phyloP scores from a whole-genome alignment of 495 filamentous ascomycete genomes.

The Astrocystis sublimbata region DNA sequence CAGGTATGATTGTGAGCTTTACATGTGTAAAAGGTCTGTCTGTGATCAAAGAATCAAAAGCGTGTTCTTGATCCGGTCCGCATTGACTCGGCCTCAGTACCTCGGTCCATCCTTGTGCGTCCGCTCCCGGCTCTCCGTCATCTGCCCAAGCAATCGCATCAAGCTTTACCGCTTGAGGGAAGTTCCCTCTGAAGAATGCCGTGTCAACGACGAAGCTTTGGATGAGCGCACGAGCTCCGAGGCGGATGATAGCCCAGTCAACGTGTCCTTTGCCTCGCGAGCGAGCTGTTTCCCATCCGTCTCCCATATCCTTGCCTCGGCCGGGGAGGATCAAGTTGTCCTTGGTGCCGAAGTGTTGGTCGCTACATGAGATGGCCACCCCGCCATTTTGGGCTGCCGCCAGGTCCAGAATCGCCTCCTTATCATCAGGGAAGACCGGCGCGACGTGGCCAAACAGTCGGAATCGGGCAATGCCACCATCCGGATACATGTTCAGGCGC shows the following conservation, averaged over 20 bases:
- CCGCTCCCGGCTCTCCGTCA: slow-evolving; percentile 55
- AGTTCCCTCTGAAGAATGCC: slow-evolving; percentile 88
- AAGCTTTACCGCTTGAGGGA: slow-evolving; percentile 72
- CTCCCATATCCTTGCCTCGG: slow-evolving; percentile 87
- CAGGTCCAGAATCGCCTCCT: slow-evolving; percentile 71
- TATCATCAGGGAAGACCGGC: slow-evolving; percentile 65
- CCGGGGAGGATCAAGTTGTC: slow-evolving; percentile 84
- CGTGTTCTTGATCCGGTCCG: slow-evolving; percentile 81
- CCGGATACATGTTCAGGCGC: slow-evolving; percentile 84
- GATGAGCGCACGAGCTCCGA: slow-evolving; percentile 71
- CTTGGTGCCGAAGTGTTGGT: slow-evolving; percentile 84
- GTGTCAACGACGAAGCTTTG: slow-evolving; percentile 81
- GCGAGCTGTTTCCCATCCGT: slow-evolving; percentile 91
- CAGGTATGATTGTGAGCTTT: slow-evolving; percentile 88
- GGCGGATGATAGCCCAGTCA: slow-evolving; percentile 81
- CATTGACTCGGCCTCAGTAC: slow-evolving; percentile 67
- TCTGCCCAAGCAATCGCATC: slow-evolving; percentile 61
- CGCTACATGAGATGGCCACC: slow-evolving; percentile 71
- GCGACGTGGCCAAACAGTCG: slow-evolving; percentile 78
- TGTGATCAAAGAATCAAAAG: slow-evolving; percentile 56
- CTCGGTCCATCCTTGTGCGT: slow-evolving; percentile 69
- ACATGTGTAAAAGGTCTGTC: slow-evolving; percentile 71
- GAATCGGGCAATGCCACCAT: slow-evolving; percentile 90
- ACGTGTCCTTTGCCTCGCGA: slow-evolving; percentile 73
- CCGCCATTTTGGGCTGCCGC: slow-evolving; percentile 81